Evolutionary conservation across 306 rosid genomes (phyloP).

Genomic region (Arachis hypogaea): DNA sequence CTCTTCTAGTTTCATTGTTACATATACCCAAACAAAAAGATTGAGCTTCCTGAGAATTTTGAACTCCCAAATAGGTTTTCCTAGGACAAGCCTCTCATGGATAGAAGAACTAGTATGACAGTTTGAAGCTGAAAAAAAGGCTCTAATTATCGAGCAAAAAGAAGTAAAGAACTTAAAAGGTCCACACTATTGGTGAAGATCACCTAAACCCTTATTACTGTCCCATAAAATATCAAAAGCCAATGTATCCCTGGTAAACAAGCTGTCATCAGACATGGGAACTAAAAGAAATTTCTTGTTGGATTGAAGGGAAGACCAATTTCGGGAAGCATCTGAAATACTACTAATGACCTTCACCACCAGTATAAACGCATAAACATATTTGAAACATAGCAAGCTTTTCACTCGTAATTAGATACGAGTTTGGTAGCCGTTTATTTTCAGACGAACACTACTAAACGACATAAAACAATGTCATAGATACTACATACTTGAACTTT

Average conservation of each 20-base stretch:
- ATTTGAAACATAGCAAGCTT: not conserved
- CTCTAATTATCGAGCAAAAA: not conserved
- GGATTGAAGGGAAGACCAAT: slow-evolving; percentile 12
- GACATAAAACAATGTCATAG: slow-evolving; percentile 14
- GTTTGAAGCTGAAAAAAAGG: not conserved
- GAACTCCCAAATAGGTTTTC: not conserved
- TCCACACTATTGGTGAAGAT: slow-evolving; percentile 6
- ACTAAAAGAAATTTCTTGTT: slow-evolving; percentile 1
- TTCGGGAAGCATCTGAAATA: slow-evolving; percentile 28
- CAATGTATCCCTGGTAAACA: slow-evolving; percentile 1
- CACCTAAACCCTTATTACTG: not conserved
- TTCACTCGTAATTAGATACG: slow-evolving; percentile 23
- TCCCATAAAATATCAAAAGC: slow-evolving; percentile 2
- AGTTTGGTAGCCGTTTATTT: slow-evolving; percentile 10
- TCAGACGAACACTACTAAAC: slow-evolving; percentile 15
- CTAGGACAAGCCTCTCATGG: not conserved
- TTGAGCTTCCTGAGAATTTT: not conserved
- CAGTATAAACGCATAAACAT: slow-evolving; percentile 11
- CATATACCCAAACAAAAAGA: not conserved
- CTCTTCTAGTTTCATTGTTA: too few relatives aligned
- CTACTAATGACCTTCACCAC: slow-evolving; percentile 12
- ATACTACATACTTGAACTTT: slow-evolving; percentile 9
- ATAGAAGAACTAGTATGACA: not conserved
- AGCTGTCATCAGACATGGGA: not conserved
- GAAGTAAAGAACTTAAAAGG: not conserved